Base-by-base conservation (phyloP, 345 rosid genomes). In the Hypericum perforatum region DNA sequence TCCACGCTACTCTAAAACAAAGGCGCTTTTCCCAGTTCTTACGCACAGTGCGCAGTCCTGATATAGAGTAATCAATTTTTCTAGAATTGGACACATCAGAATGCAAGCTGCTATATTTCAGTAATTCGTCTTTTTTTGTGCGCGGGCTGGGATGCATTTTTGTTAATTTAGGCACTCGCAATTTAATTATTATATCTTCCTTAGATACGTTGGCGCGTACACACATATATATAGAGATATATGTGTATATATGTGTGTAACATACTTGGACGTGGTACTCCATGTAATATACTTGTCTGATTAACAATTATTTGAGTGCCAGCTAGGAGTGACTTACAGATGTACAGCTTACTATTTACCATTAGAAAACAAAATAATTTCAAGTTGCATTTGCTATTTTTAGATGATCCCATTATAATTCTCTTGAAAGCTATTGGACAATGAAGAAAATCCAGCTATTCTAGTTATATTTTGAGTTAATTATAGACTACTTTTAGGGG, bases 1-100 rank as follows among this genome's bases (percentile, higher is more conserved):
- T 73, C 60, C 40, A 70, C 48, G 69, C 70, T 66, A 79, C 84
- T 73, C 84, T 45, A 59, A 48, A 39, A 41, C 12, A 5, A 37
- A 45, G 12, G 39, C 7, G 12, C 46, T 37, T 47, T 52, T 36
- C 40, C 14, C 37, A 11, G 48, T 14, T 8, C 32, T 22, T 22
- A 22, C 32, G 32, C 32, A 22, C 32, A 22, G 32, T 22, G 32
- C 32, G n/a, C 32, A 22, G 2, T 1, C 32, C 32, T 22, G 14
- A 8, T 39, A 12, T 16, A 39, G 16, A 32, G 40, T 22, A 16
- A 39, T 13, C 41, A 43, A 0, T 22, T 22, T 22, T 22, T 22
- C n/a, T n/a, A n/a, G n/a, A n/a, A n/a, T n/a, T n/a, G n/a, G n/a
- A n/a, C n/a, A n/a, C n/a, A n/a, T n/a, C n/a, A n/a, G n/a, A n/a